Percentiles rank a stretch among this genome's conserved stretches.
These are phyloP conservation scores for Colletotrichum siamense DNA, from an alignment of 2,329 filamentous ascomycete species.

Conservation along the genomic window DNA sequence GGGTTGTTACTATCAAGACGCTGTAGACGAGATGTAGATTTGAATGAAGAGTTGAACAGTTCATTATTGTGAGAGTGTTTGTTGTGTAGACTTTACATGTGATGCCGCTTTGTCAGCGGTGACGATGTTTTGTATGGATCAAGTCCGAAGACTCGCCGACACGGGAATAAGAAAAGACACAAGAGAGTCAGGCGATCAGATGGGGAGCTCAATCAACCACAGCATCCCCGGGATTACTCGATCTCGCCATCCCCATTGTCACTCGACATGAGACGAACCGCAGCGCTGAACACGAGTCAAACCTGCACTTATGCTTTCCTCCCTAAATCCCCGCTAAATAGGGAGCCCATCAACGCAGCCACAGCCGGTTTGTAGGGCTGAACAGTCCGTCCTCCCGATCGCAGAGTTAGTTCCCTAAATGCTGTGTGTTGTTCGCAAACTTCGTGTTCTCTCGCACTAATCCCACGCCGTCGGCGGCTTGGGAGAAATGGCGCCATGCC, in stretches of 20 bases:
- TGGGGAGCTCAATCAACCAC: neutral
- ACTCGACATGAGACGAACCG: neutral
- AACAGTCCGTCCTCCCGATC: neutral
- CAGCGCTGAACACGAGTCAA: neutral
- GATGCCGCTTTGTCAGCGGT: neutral
- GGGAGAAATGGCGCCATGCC: neutral
- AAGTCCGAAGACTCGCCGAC: neutral
- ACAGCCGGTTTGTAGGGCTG: neutral
- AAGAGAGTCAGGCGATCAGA: neutral
- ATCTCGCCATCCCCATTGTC: neutral
- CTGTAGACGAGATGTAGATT: neutral
- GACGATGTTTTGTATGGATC: neutral
- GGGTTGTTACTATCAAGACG: neutral
- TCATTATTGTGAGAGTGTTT: neutral
- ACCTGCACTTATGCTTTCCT: neutral
- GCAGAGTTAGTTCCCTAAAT: rapidly evolving
- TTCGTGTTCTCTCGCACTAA: neutral
- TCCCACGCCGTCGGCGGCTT: neutral
- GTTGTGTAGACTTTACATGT: neutral
- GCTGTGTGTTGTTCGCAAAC: rapidly evolving
- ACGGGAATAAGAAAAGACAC: neutral
- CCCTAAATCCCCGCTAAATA: neutral
- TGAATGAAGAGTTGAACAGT: neutral
- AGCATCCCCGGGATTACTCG: neutral
- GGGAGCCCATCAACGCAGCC: neutral